A percentile compares a stretch with the other conserved stretches of the same genome.
These are phyloP conservation scores for Gossypium davidsonii DNA, from an alignment of 441 rosid species.

Conservation along the genomic window DNA sequence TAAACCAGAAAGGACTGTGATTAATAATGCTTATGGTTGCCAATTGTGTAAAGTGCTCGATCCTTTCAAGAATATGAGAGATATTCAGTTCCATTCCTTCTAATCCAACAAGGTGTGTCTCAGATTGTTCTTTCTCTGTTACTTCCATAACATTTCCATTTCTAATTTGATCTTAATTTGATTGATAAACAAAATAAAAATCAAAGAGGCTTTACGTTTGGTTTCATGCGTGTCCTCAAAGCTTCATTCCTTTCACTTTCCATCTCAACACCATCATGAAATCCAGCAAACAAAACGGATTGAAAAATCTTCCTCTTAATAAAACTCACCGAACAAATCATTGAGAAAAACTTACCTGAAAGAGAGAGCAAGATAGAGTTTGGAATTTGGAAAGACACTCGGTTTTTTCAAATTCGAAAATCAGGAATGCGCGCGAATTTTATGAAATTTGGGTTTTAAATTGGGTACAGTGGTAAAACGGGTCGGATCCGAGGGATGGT, in stretches of 20 bases:
- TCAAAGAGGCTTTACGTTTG: slow-evolving; percentile 31
- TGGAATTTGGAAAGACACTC: too few relatives aligned
- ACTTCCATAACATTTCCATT: slow-evolving; percentile 32
- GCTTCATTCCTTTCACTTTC: slow-evolving; percentile 34
- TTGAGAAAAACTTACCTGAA: too few relatives aligned
- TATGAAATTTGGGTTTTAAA: too few relatives aligned
- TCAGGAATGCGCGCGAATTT: slow-evolving; percentile 7
- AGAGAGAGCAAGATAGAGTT: too few relatives aligned
- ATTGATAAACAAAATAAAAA: background rate
- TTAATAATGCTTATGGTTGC: slow-evolving; percentile 25
- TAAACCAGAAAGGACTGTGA: background rate
- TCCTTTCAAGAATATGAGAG: slow-evolving; percentile 52
- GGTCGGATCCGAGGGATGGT: too few relatives aligned
- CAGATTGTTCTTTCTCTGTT: slow-evolving; percentile 44
- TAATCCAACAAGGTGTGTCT: slow-evolving; percentile 41
- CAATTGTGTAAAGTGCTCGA: slow-evolving; percentile 65
- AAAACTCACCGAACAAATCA: too few relatives aligned
- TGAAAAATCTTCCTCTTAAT: too few relatives aligned
- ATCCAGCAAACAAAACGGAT: background rate
- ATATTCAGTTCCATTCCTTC: slow-evolving; percentile 68
- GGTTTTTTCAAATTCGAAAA: slow-evolving; percentile 2
- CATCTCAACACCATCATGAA: slow-evolving; percentile 27
- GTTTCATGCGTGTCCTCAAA: slow-evolving; percentile 49
- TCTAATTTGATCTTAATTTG: slow-evolving; percentile 10
- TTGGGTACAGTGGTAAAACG: background rate